phyloP scores from a whole-genome alignment of 768 basidiomycete species.

The Hirschioporus abietinus region DNA sequence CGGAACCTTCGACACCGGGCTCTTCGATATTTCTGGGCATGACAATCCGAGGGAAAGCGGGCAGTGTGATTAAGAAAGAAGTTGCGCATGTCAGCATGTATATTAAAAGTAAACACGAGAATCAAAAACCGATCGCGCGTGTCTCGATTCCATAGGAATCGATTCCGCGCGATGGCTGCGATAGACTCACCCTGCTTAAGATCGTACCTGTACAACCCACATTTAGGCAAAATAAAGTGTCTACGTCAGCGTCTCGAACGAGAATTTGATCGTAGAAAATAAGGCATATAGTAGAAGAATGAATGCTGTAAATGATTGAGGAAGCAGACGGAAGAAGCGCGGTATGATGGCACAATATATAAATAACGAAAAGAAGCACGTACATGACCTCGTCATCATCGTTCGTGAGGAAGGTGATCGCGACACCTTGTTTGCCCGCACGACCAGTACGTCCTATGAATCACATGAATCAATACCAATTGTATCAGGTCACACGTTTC shows the following conservation, averaged over 20 bases:
- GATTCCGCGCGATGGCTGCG: not conserved
- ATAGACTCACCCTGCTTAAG: conserved; percentile 74
- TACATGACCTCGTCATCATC: conserved; percentile 98
- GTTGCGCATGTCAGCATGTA: conserved; percentile 8
- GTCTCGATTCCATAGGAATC: not conserved
- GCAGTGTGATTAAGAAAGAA: conserved; percentile 6
- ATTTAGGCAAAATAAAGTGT: not conserved
- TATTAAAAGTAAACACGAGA: conserved; percentile 7
- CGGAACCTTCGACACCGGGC: conserved; percentile 86
- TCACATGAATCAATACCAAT: not conserved
- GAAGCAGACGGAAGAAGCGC: not conserved
- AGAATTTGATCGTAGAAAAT: not conserved
- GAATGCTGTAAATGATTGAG: not conserved
- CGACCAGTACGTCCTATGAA: conserved; percentile 86
- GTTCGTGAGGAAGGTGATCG: conserved; percentile 95
- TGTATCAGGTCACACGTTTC: not conserved
- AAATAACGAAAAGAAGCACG: conserved; percentile 25
- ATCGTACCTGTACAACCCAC: conserved; percentile 69
- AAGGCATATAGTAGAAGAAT: not conserved
- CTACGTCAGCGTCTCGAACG: not conserved
- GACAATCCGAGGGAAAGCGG: conserved; percentile 1
- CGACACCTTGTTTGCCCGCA: conserved; percentile 89
- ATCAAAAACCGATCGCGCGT: conserved; percentile 1
- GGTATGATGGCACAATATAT: not conserved
- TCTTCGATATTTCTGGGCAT: conserved; percentile 81